A percentile compares a stretch with the other conserved stretches of the same genome.
Conservation (phyloP, 495 filamentous ascomycete species). For the Amphirosellinia nigrospora region DNA sequence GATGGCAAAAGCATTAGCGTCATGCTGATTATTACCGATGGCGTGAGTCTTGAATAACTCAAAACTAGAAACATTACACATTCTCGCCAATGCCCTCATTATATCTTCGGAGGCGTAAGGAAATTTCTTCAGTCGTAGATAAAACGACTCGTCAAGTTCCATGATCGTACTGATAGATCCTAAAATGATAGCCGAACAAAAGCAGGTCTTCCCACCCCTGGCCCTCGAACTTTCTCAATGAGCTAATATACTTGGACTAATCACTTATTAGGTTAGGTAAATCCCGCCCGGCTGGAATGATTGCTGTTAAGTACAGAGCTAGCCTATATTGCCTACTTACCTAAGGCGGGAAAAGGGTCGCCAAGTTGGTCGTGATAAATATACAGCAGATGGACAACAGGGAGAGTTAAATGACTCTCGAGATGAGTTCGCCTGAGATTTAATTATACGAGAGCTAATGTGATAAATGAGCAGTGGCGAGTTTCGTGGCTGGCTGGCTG, state of each 20-base stretch:
- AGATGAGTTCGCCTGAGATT: neutral
- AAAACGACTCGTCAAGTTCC: neutral
- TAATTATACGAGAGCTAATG: neutral
- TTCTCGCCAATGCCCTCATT: neutral
- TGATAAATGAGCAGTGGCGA: constrained; percentile 4
- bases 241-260: neutral
- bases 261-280: neutral
- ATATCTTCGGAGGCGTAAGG: neutral
- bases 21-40: too few relatives aligned
- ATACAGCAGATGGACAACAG: neutral
- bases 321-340: neutral
- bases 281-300: neutral
- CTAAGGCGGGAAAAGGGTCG: neutral
- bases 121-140: neutral
- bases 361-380: neutral
- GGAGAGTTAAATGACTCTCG: neutral
- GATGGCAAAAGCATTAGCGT: too few relatives aligned
- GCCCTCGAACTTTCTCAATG: neutral
- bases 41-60: too few relatives aligned
- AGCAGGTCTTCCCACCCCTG: neutral
- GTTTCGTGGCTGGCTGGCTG: neutral
- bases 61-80: neutral
- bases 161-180: neutral
- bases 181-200: neutral
- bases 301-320: neutral